Evolutionary conservation across 2,329 filamentous ascomycete genomes (phyloP).

Genomic region (Drechslerella dactyloides): DNA sequence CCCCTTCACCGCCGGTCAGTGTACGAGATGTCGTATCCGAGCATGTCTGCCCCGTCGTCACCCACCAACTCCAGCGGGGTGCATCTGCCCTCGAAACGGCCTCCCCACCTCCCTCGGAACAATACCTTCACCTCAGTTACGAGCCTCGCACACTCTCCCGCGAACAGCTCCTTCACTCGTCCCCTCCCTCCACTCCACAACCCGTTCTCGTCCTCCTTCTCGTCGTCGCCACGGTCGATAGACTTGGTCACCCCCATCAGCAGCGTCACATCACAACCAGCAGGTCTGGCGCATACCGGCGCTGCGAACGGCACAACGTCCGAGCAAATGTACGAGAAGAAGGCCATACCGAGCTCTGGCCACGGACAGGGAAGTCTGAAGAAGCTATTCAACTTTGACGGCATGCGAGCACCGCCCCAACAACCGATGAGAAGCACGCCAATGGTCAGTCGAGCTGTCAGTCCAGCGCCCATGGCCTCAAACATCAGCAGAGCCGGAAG

Average conservation of each 20-base stretch:
- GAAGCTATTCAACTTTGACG: constrained; percentile 55
- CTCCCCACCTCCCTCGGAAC: constrained; percentile 51
- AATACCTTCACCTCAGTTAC: constrained; percentile 52
- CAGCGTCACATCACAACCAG: constrained; percentile 41
- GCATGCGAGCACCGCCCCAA: constrained; percentile 52
- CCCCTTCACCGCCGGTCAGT: constrained; percentile 38
- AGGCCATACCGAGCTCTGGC: constrained; percentile 21
- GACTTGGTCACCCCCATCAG: constrained; percentile 55
- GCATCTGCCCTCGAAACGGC: constrained; percentile 35
- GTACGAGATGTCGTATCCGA: constrained; percentile 44
- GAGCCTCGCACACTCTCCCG: constrained; percentile 46
- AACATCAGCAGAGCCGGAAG: constrained; percentile 30
- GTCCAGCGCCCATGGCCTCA: constrained; percentile 27
- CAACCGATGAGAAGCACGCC: constrained; percentile 20
- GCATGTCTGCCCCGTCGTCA: constrained; percentile 43
- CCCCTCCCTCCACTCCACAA: constrained; percentile 54
- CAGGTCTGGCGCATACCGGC: constrained; percentile 17
- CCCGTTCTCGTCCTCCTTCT: constrained; percentile 53
- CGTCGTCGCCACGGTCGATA: constrained; percentile 54
- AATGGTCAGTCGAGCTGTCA: constrained; percentile 32
- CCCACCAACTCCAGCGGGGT: constrained; percentile 43
- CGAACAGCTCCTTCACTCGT: constrained; percentile 38
- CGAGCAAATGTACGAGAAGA: constrained; percentile 51
- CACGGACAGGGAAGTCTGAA: constrained; percentile 52
- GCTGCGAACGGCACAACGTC: constrained; percentile 11